Evolutionary conservation across 1,284 basidiomycete species (phyloP), one percentile per base, ranked within the genome.

Genomic region (Malassezia japonica): DNA sequence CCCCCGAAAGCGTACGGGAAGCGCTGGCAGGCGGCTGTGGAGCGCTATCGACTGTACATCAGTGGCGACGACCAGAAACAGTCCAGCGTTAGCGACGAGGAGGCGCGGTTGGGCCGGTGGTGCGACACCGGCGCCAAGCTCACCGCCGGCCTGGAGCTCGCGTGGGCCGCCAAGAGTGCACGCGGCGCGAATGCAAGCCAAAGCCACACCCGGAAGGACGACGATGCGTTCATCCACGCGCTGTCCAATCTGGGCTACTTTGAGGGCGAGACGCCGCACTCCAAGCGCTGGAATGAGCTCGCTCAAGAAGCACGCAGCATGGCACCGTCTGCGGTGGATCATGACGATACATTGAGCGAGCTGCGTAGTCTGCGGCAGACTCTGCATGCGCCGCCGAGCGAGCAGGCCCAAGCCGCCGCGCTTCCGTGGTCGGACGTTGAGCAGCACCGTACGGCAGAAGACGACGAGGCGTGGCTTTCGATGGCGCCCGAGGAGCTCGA

Each of bases 1-100:
- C 85, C 92, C 2, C 90, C 91, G 0, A 87, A 86, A 65, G 77
- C 86, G 20, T 96, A 95, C 65, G 87, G 89, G 1, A 35, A 40
- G n/a, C 41, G 44, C 2, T 69, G 67, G 67, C 62, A 62, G 28
- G 36, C 46, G 2, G 47, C 51, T 2, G 63, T 67, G 0, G 63
- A 63, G 31, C 57, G 45, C 25, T 64, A 63, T 23, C 59, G 64
- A 2, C 36, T 57, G 12, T 34, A 42, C 7, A 23, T 31, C 1
- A 33, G 36, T n/a, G 46, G 29, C 12, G n/a, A 35, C 10, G 48
- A 21, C 9, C 42, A 31, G 31, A 33, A 33, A 13, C 20, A 3
- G 9, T 32, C 20, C 2, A 10, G 21, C 8, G 20, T 37, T 1
- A 15, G 25, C 25, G 38, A 45, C 2, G 23, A 35, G 10, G 50